Base-by-base conservation (phyloP, 1,284 basidiomycete genomes). In the Sporisorium reilianum region DNA sequence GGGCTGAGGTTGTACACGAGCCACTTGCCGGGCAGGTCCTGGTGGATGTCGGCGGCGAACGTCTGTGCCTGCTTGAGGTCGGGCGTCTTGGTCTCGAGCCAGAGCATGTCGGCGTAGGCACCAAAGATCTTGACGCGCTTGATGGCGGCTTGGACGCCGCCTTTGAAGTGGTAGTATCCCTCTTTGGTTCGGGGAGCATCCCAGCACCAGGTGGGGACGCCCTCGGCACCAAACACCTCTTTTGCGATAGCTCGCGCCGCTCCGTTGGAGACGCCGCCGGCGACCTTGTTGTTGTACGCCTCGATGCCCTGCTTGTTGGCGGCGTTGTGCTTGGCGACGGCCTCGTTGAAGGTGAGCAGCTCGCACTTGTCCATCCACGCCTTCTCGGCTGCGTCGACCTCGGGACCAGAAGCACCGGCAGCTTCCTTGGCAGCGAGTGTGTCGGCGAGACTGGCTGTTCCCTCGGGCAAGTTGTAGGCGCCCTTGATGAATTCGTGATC, bases 1-100 rank as follows among this genome's bases (percentile, higher is more conserved):
- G 94, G 94, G 80, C 92, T 94, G 67, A 96, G 87, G 85, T 96
- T 97, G 85, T 96, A 97, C n/a, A 95, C 94, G 78, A 97, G 90
- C 91, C 90, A 87, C 80, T 93, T 94, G 80, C 88, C 90, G 41
- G 93, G 92, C 84, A 88, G 89, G 82, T 88, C 88, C 72, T 89
- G 88, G 64, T 91, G 88, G 77, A 96, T 92, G 81, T 89, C 89
- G 52, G 90, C 87, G 1, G 94, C 91, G 84, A 96, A 94, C 50
- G 88, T 89, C 50, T 89, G 88, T 1, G 94, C 94, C 84, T 94
- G 90, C 72, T 90, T 88, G 23, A 97, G 86, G 83, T 94, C 89
- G 2, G 94, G 94, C 36, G 88, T 89, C 82, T 93, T 94, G 12
- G 94, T 96, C 87, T 96, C 94, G 49, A 95, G 88, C 85, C 85